Evolutionary conservation across 345 rosid species (phyloP).

Genomic region (Alliaria petiolata): DNA sequence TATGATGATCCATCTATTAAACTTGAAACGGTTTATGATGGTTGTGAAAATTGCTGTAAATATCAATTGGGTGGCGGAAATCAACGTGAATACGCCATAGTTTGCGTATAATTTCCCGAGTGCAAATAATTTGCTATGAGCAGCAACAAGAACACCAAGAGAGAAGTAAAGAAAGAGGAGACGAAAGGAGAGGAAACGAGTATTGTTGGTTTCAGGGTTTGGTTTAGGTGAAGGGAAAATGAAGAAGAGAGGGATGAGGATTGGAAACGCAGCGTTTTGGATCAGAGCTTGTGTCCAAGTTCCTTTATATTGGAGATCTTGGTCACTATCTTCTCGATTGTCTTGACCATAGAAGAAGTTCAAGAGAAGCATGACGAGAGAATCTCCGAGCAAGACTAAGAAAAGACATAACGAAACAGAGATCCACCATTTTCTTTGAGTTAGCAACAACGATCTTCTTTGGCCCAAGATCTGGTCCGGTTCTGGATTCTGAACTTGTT

Average conservation of each 20-base stretch:
- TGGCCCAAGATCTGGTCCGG: slow-evolving; percentile 18
- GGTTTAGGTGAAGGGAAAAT: slow-evolving; percentile 16
- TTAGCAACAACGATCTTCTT: not conserved
- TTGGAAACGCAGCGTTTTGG: slow-evolving; percentile 28
- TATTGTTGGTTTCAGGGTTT: not conserved
- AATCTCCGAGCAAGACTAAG: slow-evolving; percentile 14
- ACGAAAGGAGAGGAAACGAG: not conserved
- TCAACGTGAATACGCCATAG: slow-evolving; percentile 24
- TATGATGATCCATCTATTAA: slow-evolving; percentile 38
- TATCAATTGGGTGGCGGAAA: slow-evolving; percentile 36
- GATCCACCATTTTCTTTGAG: slow-evolving; percentile 25
- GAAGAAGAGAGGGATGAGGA: slow-evolving; percentile 22
- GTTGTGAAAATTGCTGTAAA: slow-evolving; percentile 35
- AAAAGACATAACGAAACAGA: slow-evolving; percentile 13
- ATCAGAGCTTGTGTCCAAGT: slow-evolving; percentile 23
- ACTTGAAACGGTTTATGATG: slow-evolving; percentile 39
- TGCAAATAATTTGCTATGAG: slow-evolving; percentile 23
- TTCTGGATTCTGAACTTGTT: slow-evolving; percentile 16
- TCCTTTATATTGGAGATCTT: slow-evolving; percentile 24
- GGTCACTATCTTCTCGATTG: not conserved
- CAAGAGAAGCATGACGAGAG: slow-evolving; percentile 18
- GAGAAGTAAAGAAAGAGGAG: slow-evolving; percentile 26
- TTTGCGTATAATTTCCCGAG: slow-evolving; percentile 32
- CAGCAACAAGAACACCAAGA: slow-evolving; percentile 35
- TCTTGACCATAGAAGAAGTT: slow-evolving; percentile 21